Conservation (phyloP, 257 asterid species). For the Gentiana macrophylla region DNA sequence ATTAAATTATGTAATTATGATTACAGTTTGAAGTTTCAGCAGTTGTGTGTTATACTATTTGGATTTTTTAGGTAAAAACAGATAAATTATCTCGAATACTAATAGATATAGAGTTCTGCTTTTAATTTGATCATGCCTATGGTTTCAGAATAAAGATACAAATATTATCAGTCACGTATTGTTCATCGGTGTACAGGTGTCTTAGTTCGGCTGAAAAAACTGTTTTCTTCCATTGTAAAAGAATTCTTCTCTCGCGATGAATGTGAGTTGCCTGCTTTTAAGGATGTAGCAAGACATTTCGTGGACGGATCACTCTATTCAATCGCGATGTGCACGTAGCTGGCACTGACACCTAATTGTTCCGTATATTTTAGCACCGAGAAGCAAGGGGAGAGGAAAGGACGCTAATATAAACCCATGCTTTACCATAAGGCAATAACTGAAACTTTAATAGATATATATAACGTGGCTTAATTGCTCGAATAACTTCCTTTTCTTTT, state of each 20-base stretch:
- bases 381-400: slow-evolving; percentile 59
- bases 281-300: slow-evolving; percentile 53
- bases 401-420: slow-evolving; percentile 41
- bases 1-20: too few relatives aligned
- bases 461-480: slow-evolving; percentile 5
- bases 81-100: too few relatives aligned
- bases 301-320: slow-evolving; percentile 74
- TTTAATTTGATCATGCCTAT: too few relatives aligned
- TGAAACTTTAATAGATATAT: slow-evolving; percentile 1
- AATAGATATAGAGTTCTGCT: too few relatives aligned
- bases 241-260: slow-evolving; percentile 54
- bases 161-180: too few relatives aligned
- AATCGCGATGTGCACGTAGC: slow-evolving; percentile 50
- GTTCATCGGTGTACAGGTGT: slow-evolving; percentile 42
- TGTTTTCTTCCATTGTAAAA: slow-evolving; percentile 54
- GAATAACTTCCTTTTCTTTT: background rate
- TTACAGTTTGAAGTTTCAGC: too few relatives aligned
- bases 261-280: slow-evolving; percentile 54
- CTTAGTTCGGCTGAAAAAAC: slow-evolving; percentile 67
- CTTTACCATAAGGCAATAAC: slow-evolving; percentile 56
- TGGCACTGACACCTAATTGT: slow-evolving; percentile 47
- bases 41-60: too few relatives aligned
- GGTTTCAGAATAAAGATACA: too few relatives aligned
- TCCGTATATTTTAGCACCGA: slow-evolving; percentile 54
- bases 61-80: too few relatives aligned